These are phyloP conservation scores for Croton laevigatus DNA, from an alignment of 441 rosid genomes.

Conservation along the genomic window DNA sequence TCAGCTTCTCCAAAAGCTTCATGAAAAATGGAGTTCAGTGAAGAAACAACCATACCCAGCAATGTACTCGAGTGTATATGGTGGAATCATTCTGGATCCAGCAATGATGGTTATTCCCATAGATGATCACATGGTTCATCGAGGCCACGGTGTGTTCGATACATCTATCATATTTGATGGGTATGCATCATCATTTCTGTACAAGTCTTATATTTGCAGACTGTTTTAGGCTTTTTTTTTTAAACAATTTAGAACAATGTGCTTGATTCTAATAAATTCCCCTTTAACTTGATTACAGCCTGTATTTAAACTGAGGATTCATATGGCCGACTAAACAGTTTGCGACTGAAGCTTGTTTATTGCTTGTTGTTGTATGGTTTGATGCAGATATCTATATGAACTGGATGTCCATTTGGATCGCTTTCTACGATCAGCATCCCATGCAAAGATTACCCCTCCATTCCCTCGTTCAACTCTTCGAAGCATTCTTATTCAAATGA, in stretches of 20 bases:
- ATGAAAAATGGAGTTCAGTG: conserved; percentile 57
- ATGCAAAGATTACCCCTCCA: conserved; percentile 54
- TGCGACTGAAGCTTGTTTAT: no score
- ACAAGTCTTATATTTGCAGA: neutral
- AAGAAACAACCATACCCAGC: conserved; percentile 58
- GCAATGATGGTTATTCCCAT: conserved; percentile 70
- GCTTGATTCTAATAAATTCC: no score
- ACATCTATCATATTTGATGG: conserved; percentile 58
- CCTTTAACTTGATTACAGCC: no score
- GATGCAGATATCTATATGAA: conserved; percentile 51
- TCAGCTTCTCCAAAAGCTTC: conserved; percentile 57
- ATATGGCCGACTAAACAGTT: no score
- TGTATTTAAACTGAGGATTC: no score
- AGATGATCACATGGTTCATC: conserved; percentile 79
- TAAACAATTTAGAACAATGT: neutral
- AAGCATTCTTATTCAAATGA: conserved; percentile 55
- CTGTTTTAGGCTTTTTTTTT: neutral
- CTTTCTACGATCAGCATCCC: conserved; percentile 53
- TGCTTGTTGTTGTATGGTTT: neutral
- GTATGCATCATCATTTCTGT: conserved; percentile 26
- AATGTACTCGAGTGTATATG: conserved; percentile 64
- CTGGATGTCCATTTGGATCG: conserved; percentile 66
- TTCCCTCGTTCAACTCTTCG: conserved; percentile 58
- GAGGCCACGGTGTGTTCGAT: conserved; percentile 72
- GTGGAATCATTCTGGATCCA: conserved; percentile 66